Evolutionary conservation across 331 rosid species (phyloP).

Genomic region (Rosa hybrid): DNA sequence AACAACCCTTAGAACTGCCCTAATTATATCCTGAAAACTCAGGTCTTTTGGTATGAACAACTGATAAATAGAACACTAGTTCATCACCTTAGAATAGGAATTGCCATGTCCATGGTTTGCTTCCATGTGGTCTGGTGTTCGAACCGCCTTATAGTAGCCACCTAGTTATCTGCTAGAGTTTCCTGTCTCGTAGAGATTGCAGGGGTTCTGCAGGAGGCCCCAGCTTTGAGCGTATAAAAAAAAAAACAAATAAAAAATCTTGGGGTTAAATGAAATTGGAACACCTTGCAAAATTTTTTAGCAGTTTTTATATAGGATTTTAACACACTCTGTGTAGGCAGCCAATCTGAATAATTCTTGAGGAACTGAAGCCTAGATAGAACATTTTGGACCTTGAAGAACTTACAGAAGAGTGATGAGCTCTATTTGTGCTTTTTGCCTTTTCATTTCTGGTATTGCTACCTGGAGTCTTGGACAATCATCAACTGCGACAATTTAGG

Average conservation of each 20-base stretch:
- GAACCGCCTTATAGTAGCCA: neutral
- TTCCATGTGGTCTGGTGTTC: neutral
- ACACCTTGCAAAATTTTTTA: neutral
- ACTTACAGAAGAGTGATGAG: neutral
- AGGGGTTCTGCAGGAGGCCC: neutral
- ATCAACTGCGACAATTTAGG: neutral
- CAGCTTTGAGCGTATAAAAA: neutral
- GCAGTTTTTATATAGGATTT: neutral
- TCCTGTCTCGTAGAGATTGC: neutral
- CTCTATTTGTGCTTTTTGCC: neutral
- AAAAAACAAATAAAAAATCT: neutral
- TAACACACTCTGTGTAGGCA: no score
- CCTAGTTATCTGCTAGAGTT: neutral
- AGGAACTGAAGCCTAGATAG: neutral
- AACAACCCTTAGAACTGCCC: neutral
- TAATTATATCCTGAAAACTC: neutral
- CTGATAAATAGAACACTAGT: neutral
- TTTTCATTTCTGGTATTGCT: neutral
- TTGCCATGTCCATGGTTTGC: neutral
- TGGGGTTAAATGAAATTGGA: neutral
- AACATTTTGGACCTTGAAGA: neutral
- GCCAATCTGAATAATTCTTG: neutral
- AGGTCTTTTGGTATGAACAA: neutral
- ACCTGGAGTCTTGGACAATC: neutral
- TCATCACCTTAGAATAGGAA: neutral